phyloP scores from a whole-genome alignment of 2,329 filamentous ascomycete genomes.

The Diaporthe sp. region DNA sequence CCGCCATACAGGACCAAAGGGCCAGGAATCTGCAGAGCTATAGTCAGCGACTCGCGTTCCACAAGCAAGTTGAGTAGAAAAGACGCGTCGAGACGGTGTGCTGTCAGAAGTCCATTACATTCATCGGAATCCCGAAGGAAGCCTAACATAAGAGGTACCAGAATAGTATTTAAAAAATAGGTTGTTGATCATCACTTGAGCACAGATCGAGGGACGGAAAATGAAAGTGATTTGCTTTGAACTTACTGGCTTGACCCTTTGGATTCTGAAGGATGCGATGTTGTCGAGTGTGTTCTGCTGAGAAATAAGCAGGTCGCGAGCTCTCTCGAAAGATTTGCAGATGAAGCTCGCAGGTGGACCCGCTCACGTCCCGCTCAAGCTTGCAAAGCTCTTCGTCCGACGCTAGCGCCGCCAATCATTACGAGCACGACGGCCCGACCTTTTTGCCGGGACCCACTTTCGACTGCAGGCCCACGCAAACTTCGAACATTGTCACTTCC shows the following conservation, averaged over 20 bases:
- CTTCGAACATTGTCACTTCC: background rate
- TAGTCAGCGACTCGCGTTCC: slow-evolving; percentile 19
- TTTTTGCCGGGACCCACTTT: background rate
- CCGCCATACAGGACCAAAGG: background rate
- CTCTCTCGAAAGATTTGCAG: slow-evolving; percentile 23
- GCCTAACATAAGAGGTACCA: slow-evolving; percentile 99
- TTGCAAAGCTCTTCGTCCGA: background rate
- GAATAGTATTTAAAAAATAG: slow-evolving; percentile 75
- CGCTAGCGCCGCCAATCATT: background rate
- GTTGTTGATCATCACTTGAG: slow-evolving; percentile 79
- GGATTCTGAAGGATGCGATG: background rate
- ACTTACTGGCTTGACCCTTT: slow-evolving; percentile 52
- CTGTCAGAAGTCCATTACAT: slow-evolving; percentile 88
- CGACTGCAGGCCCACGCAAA: slow-evolving; percentile 32
- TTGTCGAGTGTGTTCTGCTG: background rate
- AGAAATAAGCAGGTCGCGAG: background rate
- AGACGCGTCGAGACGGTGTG: slow-evolving; percentile 42
- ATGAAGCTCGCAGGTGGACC: background rate
- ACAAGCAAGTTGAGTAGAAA: slow-evolving; percentile 5
- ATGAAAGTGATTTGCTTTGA: slow-evolving; percentile 21
- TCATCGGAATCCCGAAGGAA: slow-evolving; percentile 74
- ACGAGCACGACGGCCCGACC: slow-evolving; percentile 5
- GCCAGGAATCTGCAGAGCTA: background rate
- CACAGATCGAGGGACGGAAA: slow-evolving; percentile 39
- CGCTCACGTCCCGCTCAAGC: background rate